These are phyloP conservation scores for Echria macrotheca DNA, from an alignment of 495 filamentous ascomycete genomes.

Conservation along the genomic window DNA sequence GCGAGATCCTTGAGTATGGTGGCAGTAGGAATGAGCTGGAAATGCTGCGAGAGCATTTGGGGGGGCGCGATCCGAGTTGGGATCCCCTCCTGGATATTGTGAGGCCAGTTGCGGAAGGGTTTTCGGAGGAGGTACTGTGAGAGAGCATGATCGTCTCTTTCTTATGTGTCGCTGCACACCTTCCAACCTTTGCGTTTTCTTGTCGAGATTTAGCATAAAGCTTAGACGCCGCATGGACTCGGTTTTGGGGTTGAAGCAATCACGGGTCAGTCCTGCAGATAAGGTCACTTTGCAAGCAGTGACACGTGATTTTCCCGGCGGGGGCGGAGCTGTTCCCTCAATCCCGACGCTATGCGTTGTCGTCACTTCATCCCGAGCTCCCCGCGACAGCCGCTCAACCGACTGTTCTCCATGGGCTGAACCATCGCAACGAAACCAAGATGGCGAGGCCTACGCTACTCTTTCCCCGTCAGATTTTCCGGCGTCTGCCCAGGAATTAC, in stretches of 20 bases:
- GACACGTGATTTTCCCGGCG: too few relatives aligned
- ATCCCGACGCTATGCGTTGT: conserved; percentile 13
- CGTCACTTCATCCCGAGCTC: neutral
- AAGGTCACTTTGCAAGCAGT: too few relatives aligned
- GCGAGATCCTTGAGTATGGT: too few relatives aligned
- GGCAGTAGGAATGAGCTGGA: too few relatives aligned
- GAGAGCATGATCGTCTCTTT: neutral
- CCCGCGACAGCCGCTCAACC: neutral
- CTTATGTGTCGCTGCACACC: neutral
- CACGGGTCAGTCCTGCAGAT: neutral
- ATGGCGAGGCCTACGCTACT: conserved; percentile 22
- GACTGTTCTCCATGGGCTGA: conserved; percentile 13
- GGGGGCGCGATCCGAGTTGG: too few relatives aligned
- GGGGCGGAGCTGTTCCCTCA: too few relatives aligned
- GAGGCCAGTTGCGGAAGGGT: too few relatives aligned
- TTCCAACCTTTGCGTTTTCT: neutral
- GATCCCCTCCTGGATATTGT: too few relatives aligned
- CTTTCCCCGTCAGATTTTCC: conserved; percentile 12
- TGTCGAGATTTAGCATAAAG: neutral
- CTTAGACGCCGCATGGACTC: neutral
- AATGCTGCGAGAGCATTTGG: too few relatives aligned
- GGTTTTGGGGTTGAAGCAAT: neutral
- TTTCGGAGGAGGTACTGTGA: too few relatives aligned
- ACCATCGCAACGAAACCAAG: conserved; percentile 10
- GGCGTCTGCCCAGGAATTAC: neutral